Conservation (phyloP, 345 rosid genomes). For the Salix viminalis region DNA sequence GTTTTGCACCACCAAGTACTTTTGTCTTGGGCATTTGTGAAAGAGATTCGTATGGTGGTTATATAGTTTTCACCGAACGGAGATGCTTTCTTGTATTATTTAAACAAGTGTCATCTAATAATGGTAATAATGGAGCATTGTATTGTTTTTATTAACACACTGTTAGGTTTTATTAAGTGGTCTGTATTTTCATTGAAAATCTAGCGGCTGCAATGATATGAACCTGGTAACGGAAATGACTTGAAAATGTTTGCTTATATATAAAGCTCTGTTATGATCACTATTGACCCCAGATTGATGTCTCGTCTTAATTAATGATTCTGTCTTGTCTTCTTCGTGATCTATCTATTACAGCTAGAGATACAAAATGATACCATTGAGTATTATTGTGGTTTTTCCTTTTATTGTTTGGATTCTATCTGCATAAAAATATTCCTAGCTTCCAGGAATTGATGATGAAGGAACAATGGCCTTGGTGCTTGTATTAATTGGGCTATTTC, state of each 20-base stretch:
- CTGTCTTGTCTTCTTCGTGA: neutral
- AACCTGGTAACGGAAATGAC: neutral
- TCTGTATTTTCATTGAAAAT: neutral
- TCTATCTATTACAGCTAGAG: neutral
- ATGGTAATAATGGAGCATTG: slow-evolving; percentile 14
- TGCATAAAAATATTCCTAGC: neutral
- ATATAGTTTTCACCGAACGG: slow-evolving; percentile 15
- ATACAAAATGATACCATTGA: neutral
- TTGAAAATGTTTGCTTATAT: neutral
- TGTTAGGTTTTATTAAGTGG: neutral
- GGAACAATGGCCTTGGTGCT: neutral
- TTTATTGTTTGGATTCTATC: neutral
- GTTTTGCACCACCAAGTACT: slow-evolving; percentile 8
- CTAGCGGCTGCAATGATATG: neutral
- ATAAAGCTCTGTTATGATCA: neutral
- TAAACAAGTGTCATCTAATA: neutral
- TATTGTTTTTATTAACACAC: neutral
- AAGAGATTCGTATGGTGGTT: slow-evolving; percentile 27
- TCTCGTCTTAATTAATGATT: neutral
- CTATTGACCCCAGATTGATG: neutral
- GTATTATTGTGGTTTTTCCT: neutral
- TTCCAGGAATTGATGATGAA: neutral
- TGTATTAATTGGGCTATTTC: neutral
- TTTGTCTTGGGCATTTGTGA: slow-evolving; percentile 6
- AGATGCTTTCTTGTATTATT: slow-evolving; percentile 18